A percentile compares a stretch with the other conserved stretches of the same genome.
These are phyloP conservation scores for Durotheca rogersii DNA, from an alignment of 495 filamentous ascomycete genomes.

Conservation along the genomic window DNA sequence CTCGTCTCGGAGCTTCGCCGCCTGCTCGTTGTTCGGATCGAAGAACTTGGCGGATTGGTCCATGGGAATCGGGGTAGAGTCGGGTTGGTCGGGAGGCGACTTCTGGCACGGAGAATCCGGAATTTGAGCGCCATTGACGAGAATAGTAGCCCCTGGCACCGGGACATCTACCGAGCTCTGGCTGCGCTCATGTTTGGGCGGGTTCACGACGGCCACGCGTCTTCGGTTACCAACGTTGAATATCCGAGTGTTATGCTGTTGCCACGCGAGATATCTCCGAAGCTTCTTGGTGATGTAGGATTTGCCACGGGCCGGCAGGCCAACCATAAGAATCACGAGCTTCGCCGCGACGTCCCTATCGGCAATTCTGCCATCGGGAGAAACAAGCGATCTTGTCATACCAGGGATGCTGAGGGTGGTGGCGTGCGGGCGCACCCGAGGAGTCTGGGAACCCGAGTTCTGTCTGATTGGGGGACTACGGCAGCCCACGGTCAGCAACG, in stretches of 20 bases:
- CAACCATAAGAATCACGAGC: slow-evolving; percentile 97
- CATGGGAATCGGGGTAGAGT: slow-evolving; percentile 51
- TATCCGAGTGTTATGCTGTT: slow-evolving; percentile 90
- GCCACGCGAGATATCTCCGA: slow-evolving; percentile 91
- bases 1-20: slow-evolving; percentile 82
- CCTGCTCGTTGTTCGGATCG: slow-evolving; percentile 82
- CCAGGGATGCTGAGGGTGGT: slow-evolving; percentile 84
- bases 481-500: slow-evolving; percentile 12
- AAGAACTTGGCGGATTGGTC: slow-evolving; percentile 94
- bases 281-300: slow-evolving; percentile 99
- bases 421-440: slow-evolving; percentile 66
- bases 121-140: slow-evolving; percentile 45
- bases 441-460: slow-evolving; percentile 62
- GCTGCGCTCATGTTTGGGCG: slow-evolving; percentile 31
- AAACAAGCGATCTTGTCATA: slow-evolving; percentile 89
- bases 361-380: slow-evolving; percentile 90
- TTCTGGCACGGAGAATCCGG: slow-evolving; percentile 36
- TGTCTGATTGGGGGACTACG: slow-evolving; percentile 55
- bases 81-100: slow-evolving; percentile 10
- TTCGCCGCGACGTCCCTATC: slow-evolving; percentile 91
- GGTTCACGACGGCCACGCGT: slow-evolving; percentile 64
- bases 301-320: slow-evolving; percentile 90
- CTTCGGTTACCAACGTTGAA: slow-evolving; percentile 96
- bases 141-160: slow-evolving; percentile 49
- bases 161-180: slow-evolving; percentile 38